Percentiles rank a stretch among this genome's conserved stretches.
These are phyloP conservation scores for Penicillium pulvis DNA, from an alignment of 495 filamentous ascomycete genomes.

Conservation along the genomic window DNA sequence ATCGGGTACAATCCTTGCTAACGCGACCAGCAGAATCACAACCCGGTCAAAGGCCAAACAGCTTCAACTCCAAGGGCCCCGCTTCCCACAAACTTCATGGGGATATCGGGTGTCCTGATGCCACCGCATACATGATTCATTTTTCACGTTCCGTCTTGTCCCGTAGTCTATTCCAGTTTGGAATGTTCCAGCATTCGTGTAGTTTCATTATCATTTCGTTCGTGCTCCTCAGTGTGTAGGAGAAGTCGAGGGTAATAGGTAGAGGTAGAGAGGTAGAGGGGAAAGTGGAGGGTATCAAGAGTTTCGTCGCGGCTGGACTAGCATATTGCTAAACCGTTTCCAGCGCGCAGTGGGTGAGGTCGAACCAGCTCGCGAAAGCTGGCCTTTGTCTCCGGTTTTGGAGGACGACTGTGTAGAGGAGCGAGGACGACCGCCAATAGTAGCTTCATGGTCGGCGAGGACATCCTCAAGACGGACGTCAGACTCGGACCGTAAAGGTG, in stretches of 20 bases:
- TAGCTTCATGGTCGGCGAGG: constrained; percentile 49
- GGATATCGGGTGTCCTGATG: neutral
- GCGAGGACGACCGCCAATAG: constrained; percentile 39
- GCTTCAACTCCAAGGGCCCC: neutral
- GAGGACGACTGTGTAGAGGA: constrained; percentile 45
- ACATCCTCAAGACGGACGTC: constrained; percentile 54
- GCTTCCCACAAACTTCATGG: neutral
- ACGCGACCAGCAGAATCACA: constrained; percentile 13
- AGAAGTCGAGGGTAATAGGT: constrained; percentile 3
- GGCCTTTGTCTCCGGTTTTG: constrained; percentile 35
- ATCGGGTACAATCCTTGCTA: constrained; percentile 8
- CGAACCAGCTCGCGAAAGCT: constrained; percentile 25
- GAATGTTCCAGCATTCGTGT: constrained; percentile 11
- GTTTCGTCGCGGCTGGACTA: constrained; percentile 32
- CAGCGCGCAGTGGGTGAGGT: constrained; percentile 41
- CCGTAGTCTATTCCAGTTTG: neutral
- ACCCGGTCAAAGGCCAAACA: constrained; percentile 7
- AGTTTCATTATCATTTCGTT: constrained; percentile 21
- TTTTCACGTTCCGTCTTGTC: neutral
- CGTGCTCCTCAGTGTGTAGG: constrained; percentile 1
- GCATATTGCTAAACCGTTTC: constrained; percentile 44
- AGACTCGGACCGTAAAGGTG: constrained; percentile 37
- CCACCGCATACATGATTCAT: constrained; percentile 2
- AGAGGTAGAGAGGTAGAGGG: neutral
- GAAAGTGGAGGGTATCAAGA: constrained; percentile 14